Conservation (phyloP, 1,284 basidiomycete species). For the Ustilago sp. region DNA sequence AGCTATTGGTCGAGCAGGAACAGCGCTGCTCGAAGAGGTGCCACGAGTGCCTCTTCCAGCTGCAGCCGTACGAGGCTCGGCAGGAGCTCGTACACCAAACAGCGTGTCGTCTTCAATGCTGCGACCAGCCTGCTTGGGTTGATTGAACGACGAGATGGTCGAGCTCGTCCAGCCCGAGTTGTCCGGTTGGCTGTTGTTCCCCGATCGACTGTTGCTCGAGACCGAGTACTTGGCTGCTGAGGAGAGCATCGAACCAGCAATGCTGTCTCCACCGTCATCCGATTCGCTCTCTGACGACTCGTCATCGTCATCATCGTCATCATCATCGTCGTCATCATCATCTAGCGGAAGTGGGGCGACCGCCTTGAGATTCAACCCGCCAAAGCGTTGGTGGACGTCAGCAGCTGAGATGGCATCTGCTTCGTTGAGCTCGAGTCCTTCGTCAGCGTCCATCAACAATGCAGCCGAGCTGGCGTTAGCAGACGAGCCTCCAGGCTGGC, state of each 20-base stretch:
- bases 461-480: conserved; percentile 51
- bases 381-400: conserved; percentile 30
- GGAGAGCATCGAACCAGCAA: conserved; percentile 42
- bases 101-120: conserved; percentile 66
- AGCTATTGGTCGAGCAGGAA: conserved; percentile 7
- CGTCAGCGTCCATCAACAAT: conserved; percentile 57
- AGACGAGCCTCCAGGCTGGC: conserved; percentile 17
- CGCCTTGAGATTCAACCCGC: conserved; percentile 22
- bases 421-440: conserved; percentile 45
- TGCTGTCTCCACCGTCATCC: conserved; percentile 35
- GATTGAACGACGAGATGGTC: conserved; percentile 50
- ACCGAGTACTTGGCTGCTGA: conserved; percentile 44
- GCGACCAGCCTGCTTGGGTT: conserved; percentile 44
- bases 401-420: conserved; percentile 14
- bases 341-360: conserved; percentile 22
- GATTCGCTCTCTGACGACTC: conserved; percentile 48
- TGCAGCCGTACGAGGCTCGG: conserved; percentile 27
- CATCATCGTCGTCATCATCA: conserved; percentile 42
- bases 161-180: conserved; percentile 53
- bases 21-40: conserved; percentile 4
- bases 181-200: conserved; percentile 35
- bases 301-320: conserved; percentile 55
- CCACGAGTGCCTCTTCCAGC: conserved; percentile 9
- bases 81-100: conserved; percentile 58
- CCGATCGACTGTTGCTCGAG: conserved; percentile 48